phyloP scores from a whole-genome alignment of 352 stramenopile genomes.

The Phytophthora pluvialis region DNA sequence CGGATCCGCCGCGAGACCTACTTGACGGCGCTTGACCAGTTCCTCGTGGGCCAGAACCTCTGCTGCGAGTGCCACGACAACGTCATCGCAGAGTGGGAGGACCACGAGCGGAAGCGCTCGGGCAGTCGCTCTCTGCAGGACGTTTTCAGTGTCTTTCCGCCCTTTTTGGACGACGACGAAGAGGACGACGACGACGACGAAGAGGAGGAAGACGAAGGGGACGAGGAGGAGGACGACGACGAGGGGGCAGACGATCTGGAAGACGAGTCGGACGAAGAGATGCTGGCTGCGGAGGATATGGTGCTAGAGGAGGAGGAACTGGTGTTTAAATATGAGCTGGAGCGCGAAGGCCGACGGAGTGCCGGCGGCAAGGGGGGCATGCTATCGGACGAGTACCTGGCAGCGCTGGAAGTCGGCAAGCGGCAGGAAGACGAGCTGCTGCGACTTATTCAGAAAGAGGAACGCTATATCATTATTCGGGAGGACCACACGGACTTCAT shows the following conservation, averaged over 20 bases:
- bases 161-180: constrained; percentile 75
- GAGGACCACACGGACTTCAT: constrained; percentile 85
- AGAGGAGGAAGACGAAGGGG: constrained; percentile 57
- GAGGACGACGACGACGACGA: constrained; percentile 70
- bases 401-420: constrained; percentile 66
- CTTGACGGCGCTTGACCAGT: constrained; percentile 72
- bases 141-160: constrained; percentile 78
- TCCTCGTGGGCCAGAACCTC: constrained; percentile 77
- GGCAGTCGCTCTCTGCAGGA: constrained; percentile 75
- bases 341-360: constrained; percentile 44
- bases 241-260: constrained; percentile 47
- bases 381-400: constrained; percentile 71
- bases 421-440: constrained; percentile 74
- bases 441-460: constrained; percentile 80
- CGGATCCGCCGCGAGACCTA: constrained; percentile 79
- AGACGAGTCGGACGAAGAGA: constrained; percentile 53
- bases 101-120: constrained; percentile 70
- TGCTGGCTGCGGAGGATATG: constrained; percentile 45
- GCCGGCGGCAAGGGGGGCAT: constrained; percentile 34
- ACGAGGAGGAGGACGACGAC: constrained; percentile 44
- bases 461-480: constrained; percentile 86
- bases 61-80: constrained; percentile 89
- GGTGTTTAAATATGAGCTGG: constrained; percentile 80
- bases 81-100: constrained; percentile 82
- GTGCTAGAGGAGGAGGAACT: constrained; percentile 66